Evolutionary conservation across 805 yeast genomes (phyloP).

Genomic region (Wickerhamiella lipophila): DNA sequence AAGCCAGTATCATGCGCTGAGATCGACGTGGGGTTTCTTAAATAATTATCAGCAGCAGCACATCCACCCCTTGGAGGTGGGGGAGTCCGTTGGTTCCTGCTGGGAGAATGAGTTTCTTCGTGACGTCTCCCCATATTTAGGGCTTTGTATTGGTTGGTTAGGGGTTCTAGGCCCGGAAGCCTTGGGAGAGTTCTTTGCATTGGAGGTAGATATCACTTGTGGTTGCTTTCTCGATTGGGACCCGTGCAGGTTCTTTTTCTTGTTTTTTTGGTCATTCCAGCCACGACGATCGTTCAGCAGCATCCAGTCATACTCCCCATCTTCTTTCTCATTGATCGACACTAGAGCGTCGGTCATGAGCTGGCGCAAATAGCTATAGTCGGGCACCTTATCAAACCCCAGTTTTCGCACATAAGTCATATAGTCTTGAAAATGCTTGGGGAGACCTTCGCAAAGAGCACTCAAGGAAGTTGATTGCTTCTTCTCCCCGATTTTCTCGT

Average conservation of each 20-base stretch:
- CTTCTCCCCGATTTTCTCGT: slow-evolving; percentile 93
- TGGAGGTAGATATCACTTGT: not conserved
- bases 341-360: slow-evolving; percentile 67
- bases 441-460: slow-evolving; percentile 78
- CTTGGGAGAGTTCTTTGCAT: not conserved
- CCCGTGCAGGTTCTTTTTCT: slow-evolving; percentile 88
- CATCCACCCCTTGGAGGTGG: not conserved
- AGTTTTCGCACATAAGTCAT: slow-evolving; percentile 76
- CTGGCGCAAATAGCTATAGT: slow-evolving; percentile 72
- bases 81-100: not conserved
- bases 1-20: no score
- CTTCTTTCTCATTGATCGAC: slow-evolving; percentile 55
- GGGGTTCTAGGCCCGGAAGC: not conserved
- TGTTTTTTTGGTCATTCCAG: slow-evolving; percentile 55
- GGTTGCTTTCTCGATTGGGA: slow-evolving; percentile 30
- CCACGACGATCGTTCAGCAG: slow-evolving; percentile 64
- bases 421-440: slow-evolving; percentile 86
- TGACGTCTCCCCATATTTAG: slow-evolving; percentile 1
- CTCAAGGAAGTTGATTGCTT: slow-evolving; percentile 78
- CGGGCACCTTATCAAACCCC: slow-evolving; percentile 88
- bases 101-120: not conserved
- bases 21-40: no score
- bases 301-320: slow-evolving; percentile 97
- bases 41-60: slow-evolving; percentile 3
- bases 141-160: not conserved